Percentiles rank a stretch among this genome's conserved stretches.
These are phyloP conservation scores for Odontarrhena argentea DNA, from an alignment of 345 rosid species.

Conservation along the genomic window DNA sequence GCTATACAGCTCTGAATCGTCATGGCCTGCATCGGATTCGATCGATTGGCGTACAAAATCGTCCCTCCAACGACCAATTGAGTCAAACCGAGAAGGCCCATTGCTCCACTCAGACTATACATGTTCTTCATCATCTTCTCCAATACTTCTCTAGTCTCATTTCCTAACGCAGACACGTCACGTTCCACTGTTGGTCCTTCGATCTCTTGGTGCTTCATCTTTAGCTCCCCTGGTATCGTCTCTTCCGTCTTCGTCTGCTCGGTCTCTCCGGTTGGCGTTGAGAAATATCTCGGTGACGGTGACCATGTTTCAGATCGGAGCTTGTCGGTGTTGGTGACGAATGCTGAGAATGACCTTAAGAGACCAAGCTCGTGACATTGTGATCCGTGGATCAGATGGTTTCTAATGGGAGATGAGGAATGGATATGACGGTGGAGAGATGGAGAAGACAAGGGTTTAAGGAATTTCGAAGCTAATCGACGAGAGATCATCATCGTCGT, in stretches of 20 bases:
- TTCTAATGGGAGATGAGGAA: slow-evolving; percentile 51
- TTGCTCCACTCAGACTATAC: slow-evolving; percentile 58
- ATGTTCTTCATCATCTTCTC: slow-evolving; percentile 78
- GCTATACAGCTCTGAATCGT: slow-evolving; percentile 71
- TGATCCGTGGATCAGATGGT: slow-evolving; percentile 32
- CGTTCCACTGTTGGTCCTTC: slow-evolving; percentile 94
- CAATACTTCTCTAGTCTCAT: slow-evolving; percentile 74
- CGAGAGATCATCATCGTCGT: slow-evolving; percentile 39
- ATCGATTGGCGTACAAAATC: slow-evolving; percentile 54
- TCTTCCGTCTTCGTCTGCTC: slow-evolving; percentile 22
- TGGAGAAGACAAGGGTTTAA: slow-evolving; percentile 35
- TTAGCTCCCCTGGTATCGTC: slow-evolving; percentile 50
- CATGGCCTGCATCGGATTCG: slow-evolving; percentile 53
- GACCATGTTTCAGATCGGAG: slow-evolving; percentile 36
- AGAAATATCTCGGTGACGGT: slow-evolving; percentile 47
- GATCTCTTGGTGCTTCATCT: slow-evolving; percentile 91
- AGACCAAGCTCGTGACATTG: slow-evolving; percentile 11
- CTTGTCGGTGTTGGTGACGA: slow-evolving; percentile 12
- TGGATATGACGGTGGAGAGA: slow-evolving; percentile 55
- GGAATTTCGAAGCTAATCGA: slow-evolving; percentile 37
- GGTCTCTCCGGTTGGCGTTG: slow-evolving; percentile 37
- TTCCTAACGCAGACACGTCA: slow-evolving; percentile 71
- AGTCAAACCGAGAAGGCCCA: slow-evolving; percentile 63
- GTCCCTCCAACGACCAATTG: slow-evolving; percentile 75
- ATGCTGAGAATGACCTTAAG: slow-evolving; percentile 37